A percentile compares a stretch with the other conserved stretches of the same genome.
phyloP scores from a whole-genome alignment of 2,329 filamentous ascomycete genomes.

The Scleromitrula shiraiana region DNA sequence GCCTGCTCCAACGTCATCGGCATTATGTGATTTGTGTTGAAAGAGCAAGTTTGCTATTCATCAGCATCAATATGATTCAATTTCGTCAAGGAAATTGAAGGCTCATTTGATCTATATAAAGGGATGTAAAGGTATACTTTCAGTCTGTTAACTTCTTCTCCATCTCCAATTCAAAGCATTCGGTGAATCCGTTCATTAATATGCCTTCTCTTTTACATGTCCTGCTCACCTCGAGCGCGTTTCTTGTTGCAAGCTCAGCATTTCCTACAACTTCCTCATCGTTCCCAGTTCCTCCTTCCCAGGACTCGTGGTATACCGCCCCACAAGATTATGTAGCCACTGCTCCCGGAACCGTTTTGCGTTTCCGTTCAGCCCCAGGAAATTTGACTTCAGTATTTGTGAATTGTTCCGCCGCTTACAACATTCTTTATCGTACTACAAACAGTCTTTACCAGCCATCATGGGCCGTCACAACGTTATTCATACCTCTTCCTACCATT shows the following conservation, averaged over 20 bases:
- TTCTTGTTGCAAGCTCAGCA: not conserved
- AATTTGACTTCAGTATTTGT: slow-evolving; percentile 18
- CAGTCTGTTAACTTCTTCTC: too few species aligned
- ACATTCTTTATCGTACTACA: slow-evolving; percentile 36
- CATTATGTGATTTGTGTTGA: too few species aligned
- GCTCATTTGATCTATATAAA: too few species aligned
- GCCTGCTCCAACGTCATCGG: too few species aligned
- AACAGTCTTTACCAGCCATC: slow-evolving; percentile 32
- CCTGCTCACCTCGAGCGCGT: not conserved
- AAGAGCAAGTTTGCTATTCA: too few species aligned
- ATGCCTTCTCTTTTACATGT: too few species aligned
- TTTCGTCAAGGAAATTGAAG: too few species aligned
- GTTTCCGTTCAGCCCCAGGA: slow-evolving; percentile 27
- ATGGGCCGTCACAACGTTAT: slow-evolving; percentile 33
- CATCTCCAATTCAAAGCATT: too few species aligned
- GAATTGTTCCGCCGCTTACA: slow-evolving; percentile 19
- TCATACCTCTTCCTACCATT: too few species aligned
- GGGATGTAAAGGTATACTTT: too few species aligned
- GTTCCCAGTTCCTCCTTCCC: slow-evolving; percentile 25
- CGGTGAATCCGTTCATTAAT: too few species aligned
- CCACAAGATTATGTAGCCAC: slow-evolving; percentile 26
- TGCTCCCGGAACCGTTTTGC: slow-evolving; percentile 30
- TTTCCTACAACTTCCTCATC: not conserved
- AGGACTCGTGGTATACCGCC: slow-evolving; percentile 32
- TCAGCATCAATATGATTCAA: too few species aligned